Percentiles rank a stretch among this genome's conserved stretches.
Conservation (phyloP, 1,284 basidiomycete species). For the Irpex rosettiformis region DNA sequence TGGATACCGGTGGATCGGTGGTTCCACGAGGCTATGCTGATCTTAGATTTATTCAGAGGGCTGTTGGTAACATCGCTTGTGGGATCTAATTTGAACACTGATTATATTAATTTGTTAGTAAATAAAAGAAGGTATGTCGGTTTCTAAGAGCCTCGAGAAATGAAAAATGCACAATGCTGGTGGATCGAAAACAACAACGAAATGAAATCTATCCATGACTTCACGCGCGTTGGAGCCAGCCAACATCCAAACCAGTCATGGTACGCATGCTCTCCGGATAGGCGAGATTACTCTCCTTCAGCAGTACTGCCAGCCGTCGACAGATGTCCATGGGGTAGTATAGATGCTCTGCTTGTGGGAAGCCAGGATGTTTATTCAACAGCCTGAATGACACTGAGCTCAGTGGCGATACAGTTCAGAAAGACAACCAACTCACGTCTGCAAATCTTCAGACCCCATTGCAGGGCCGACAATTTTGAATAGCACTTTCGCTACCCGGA, state of each 20-base stretch:
- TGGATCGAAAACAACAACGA: too few species aligned
- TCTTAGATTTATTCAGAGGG: not conserved
- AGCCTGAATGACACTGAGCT: conserved; percentile 46
- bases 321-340: conserved; percentile 75
- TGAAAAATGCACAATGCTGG: too few species aligned
- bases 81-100: not conserved
- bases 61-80: not conserved
- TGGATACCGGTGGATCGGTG: not conserved
- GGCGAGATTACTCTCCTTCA: conserved; percentile 69
- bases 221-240: conserved; percentile 54
- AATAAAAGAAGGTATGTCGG: too few species aligned
- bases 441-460: conserved; percentile 47
- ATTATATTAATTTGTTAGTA: not conserved
- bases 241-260: conserved; percentile 77
- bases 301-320: conserved; percentile 56
- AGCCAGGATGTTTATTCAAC: conserved; percentile 67
- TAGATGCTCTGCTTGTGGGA: conserved; percentile 79
- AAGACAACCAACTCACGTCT: conserved; percentile 57
- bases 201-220: not conserved
- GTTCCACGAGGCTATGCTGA: too few species aligned
- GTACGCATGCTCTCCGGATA: conserved; percentile 71
- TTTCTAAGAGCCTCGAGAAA: too few species aligned
- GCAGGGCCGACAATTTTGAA: conserved; percentile 67
- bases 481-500: conserved; percentile 70
- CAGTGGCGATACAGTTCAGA: too few species aligned